Percentiles rank a stretch among this genome's conserved stretches.
Conservation (phyloP, 352 stramenopile species). For the Phytopythium aichiense region DNA sequence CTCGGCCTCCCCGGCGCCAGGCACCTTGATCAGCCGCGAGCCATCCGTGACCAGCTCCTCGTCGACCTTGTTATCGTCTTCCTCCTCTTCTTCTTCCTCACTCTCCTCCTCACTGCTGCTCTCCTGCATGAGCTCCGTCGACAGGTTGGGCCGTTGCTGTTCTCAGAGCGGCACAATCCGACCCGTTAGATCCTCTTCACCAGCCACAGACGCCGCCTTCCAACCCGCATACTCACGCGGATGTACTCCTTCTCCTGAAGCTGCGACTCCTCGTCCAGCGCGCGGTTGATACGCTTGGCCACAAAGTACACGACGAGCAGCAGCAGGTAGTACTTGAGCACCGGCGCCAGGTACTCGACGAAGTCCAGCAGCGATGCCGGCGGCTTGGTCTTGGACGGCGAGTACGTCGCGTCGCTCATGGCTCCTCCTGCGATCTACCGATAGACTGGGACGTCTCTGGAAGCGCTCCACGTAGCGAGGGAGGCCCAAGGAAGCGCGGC, state of each 20-base stretch:
- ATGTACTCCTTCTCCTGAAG: constrained; percentile 37
- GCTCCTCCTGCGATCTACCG: neutral
- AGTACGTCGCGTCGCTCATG: constrained; percentile 5
- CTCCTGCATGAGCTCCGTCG: constrained; percentile 38
- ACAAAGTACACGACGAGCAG: constrained; percentile 54
- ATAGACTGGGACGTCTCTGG: neutral
- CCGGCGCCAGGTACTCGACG: constrained; percentile 39
- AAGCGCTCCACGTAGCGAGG: neutral
- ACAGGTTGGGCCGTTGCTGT: constrained; percentile 37
- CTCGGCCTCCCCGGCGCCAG: constrained; percentile 11
- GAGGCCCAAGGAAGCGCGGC: neutral
- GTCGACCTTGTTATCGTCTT: constrained; percentile 46
- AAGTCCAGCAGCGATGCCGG: constrained; percentile 57
- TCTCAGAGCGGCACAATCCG: neutral
- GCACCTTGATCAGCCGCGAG: constrained; percentile 28
- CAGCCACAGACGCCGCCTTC: neutral
- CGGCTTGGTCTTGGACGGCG: constrained; percentile 10
- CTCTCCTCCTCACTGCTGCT: constrained; percentile 48
- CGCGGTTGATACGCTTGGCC: constrained; percentile 54
- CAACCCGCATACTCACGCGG: neutral
- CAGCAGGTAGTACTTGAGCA: constrained; percentile 75
- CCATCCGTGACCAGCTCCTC: constrained; percentile 71
- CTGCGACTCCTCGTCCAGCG: constrained; percentile 45
- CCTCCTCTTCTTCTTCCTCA: constrained; percentile 13
- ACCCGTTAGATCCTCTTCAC: neutral